These are phyloP conservation scores for Dothideomycetes sp. DNA, from an alignment of 2,329 filamentous ascomycete genomes.

Conservation along the genomic window DNA sequence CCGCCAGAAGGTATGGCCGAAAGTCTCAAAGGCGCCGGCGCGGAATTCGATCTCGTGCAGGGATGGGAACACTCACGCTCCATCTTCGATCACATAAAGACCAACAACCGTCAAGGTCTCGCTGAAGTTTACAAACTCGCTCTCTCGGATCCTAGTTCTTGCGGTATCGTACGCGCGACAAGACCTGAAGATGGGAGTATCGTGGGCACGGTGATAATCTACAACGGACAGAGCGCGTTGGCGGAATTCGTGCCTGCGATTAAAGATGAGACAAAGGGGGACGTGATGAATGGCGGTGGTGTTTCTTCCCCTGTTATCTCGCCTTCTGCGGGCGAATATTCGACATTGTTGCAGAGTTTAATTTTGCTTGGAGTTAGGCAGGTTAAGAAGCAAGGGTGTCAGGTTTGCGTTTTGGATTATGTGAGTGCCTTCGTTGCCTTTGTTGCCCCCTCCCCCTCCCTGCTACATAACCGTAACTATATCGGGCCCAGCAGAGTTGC, in stretches of 20 bases:
- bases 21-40: conserved; percentile 61
- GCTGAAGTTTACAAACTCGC: conserved; percentile 72
- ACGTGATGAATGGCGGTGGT: conserved; percentile 47
- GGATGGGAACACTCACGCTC: conserved; percentile 66
- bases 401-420: conserved; percentile 68
- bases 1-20: conserved; percentile 69
- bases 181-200: conserved; percentile 56
- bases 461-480: no score
- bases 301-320: conserved; percentile 74
- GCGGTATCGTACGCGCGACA: conserved; percentile 77
- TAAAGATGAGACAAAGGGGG: conserved; percentile 33
- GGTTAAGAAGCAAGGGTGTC: conserved; percentile 68
- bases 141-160: conserved; percentile 59
- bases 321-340: conserved; percentile 56
- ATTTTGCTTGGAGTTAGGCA: conserved; percentile 73
- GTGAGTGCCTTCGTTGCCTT: conserved; percentile 42
- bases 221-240: conserved; percentile 59
- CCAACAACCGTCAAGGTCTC: conserved; percentile 66
- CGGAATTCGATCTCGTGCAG: conserved; percentile 76
- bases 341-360: conserved; percentile 66
- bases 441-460: neutral
- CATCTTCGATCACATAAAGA: conserved; percentile 65
- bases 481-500: conserved; percentile 15
- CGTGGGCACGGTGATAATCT: conserved; percentile 71
- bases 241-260: conserved; percentile 62